Conservation (phyloP, 179 eudicot genomes). For the Drosera spatulata region DNA sequence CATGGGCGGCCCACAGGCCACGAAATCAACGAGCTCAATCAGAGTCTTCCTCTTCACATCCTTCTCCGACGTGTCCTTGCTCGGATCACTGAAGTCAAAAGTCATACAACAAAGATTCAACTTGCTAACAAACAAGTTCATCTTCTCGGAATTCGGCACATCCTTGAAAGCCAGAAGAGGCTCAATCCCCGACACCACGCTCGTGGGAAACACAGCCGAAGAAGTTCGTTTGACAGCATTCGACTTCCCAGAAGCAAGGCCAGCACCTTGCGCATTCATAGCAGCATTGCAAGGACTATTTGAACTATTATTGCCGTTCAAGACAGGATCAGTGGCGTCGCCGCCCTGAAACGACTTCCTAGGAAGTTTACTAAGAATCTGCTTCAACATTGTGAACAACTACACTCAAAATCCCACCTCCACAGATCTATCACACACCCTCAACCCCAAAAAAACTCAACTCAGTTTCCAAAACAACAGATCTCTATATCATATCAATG, state of each 20-base stretch:
- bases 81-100: conserved; percentile 59
- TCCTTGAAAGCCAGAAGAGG: conserved; percentile 75
- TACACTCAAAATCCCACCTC: too few relatives aligned
- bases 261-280: conserved; percentile 21
- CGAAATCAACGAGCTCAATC: conserved; percentile 69
- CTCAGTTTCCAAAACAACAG: neutral
- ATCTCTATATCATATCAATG: neutral
- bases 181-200: conserved; percentile 68
- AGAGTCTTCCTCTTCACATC: conserved; percentile 55
- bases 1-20: conserved; percentile 42
- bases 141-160: conserved; percentile 63
- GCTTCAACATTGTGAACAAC: conserved; percentile 61
- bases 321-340: conserved; percentile 27
- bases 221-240: conserved; percentile 47
- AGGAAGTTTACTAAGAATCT: conserved; percentile 66
- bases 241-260: conserved; percentile 28
- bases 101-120: conserved; percentile 75
- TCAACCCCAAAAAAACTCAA: neutral
- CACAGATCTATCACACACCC: neutral
- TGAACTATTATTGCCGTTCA: conserved; percentile 14
- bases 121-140: conserved; percentile 75
- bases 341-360: conserved; percentile 43
- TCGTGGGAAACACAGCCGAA: conserved; percentile 76
- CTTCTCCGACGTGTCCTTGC: conserved; percentile 48
- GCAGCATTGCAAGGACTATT: conserved; percentile 19